Percentiles rank a stretch among this genome's conserved stretches.
phyloP scores from a whole-genome alignment of 257 asterid species.

The Pogostemon cablin region DNA sequence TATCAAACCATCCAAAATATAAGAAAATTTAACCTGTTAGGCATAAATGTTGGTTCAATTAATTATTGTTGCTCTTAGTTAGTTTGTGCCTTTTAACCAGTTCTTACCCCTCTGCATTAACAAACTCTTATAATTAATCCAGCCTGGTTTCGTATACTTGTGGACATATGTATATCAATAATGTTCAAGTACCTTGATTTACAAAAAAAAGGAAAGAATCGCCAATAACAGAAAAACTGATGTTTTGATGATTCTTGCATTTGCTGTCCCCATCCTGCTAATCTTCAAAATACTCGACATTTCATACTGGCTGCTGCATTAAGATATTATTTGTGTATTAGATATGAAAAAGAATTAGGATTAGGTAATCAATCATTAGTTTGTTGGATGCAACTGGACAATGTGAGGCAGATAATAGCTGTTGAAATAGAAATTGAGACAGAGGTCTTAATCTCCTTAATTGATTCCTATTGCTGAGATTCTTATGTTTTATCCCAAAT shows the following conservation, averaged over 20 bases:
- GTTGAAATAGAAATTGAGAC: constrained; percentile 12
- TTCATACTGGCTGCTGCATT: constrained; percentile 17
- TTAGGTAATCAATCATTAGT: background rate
- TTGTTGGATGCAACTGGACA: constrained; percentile 22
- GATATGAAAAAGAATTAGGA: background rate
- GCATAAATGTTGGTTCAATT: background rate
- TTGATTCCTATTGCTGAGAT: background rate
- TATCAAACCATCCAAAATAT: background rate
- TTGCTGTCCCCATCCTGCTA: constrained; percentile 21
- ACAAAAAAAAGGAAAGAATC: background rate
- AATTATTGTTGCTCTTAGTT: background rate
- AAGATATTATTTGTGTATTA: background rate
- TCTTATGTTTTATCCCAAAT: background rate
- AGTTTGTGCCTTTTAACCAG: constrained; percentile 13
- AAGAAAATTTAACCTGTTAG: background rate
- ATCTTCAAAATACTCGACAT: constrained; percentile 14
- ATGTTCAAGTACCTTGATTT: constrained; percentile 5
- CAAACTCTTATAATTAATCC: background rate
- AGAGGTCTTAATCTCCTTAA: background rate
- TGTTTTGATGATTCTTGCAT: background rate
- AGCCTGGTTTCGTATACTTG: constrained; percentile 6
- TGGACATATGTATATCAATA: background rate
- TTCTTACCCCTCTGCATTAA: background rate
- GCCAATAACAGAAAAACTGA: background rate
- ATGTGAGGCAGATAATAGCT: background rate